Evolutionary conservation across 1,284 basidiomycete genomes (phyloP), one percentile per base, ranked within the genome.

Genomic region (Rhizoctonia solani): DNA sequence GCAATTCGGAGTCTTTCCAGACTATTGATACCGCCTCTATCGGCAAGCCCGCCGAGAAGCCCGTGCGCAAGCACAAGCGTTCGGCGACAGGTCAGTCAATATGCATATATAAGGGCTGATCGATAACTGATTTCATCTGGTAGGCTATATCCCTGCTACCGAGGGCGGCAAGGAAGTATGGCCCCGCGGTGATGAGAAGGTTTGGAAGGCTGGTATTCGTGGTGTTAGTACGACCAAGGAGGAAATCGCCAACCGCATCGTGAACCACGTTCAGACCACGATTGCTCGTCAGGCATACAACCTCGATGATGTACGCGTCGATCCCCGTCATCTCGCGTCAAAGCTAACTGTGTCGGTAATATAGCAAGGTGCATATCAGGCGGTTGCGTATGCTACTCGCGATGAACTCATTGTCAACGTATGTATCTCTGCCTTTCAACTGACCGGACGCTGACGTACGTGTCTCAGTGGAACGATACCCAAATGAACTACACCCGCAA

Each of bases 261-360:
- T 95, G 41, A 84, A 87, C 73, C 91, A 95, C 75, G 75, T 94
- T 55, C 90, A 93, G 73, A 93, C 92, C 0, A 90, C 91, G 11
- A 82, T 97, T 59, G 92, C 92, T 8, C 87, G 93, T 66, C 92
- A 93, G 75, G 85, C 93, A 1, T 89, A 89, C 81, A 96, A 93
- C 75, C 80, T 95, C 61, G 92, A 94, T 76, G 82, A 89, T 72
- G 80, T 90, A 32, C 13, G 69, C 16, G 49, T 25, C 16, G 9
- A 29, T 39, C 21, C n/a, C 11, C 34, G 16, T 21, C 9, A 2
- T 25, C 21, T 6, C 8, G 42, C 30, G 19, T 14, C 14, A 13
- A 4, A 11, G 14, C 34, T 46, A 14, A 34, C 54, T 56, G n/a
- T n/a, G n/a, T n/a, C n/a, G n/a, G n/a, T n/a, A n/a, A n/a, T 68